Evolutionary conservation across 345 rosid genomes (phyloP).

Genomic region (Bruguiera sexangula): DNA sequence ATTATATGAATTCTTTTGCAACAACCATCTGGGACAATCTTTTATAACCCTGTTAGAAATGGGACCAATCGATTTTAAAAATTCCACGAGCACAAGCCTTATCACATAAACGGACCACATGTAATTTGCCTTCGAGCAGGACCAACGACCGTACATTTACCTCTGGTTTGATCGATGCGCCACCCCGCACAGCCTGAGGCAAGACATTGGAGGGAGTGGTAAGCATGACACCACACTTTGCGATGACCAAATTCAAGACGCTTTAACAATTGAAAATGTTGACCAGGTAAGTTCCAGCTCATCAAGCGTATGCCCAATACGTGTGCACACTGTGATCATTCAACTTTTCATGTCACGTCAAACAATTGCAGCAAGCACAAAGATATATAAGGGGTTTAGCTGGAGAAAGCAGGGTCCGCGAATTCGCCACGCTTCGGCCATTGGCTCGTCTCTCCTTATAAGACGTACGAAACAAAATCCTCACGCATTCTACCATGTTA

Average conservation of each 20-base stretch:
- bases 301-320: slow-evolving; percentile 21
- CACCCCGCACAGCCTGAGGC: not conserved
- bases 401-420: slow-evolving; percentile 17
- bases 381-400: not conserved
- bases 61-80: too few relatives aligned
- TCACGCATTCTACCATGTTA: not conserved
- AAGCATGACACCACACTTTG: not conserved
- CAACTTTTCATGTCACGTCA: slow-evolving; percentile 10
- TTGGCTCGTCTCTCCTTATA: slow-evolving; percentile 3
- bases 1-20: too few relatives aligned
- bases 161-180: not conserved
- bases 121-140: not conserved
- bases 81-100: not conserved
- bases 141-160: not conserved
- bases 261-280: not conserved
- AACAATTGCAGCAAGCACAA: not conserved
- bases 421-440: slow-evolving; percentile 35
- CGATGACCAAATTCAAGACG: too few relatives aligned
- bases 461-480: slow-evolving; percentile 1
- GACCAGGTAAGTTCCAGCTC: slow-evolving; percentile 35
- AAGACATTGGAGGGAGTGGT: not conserved
- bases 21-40: too few relatives aligned
- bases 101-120: not conserved
- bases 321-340: slow-evolving; percentile 23
- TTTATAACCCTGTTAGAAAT: too few relatives aligned